A percentile compares a stretch with the other conserved stretches of the same genome.
Conservation (phyloP, 345 rosid genomes). For the Aegle marmelos region DNA sequence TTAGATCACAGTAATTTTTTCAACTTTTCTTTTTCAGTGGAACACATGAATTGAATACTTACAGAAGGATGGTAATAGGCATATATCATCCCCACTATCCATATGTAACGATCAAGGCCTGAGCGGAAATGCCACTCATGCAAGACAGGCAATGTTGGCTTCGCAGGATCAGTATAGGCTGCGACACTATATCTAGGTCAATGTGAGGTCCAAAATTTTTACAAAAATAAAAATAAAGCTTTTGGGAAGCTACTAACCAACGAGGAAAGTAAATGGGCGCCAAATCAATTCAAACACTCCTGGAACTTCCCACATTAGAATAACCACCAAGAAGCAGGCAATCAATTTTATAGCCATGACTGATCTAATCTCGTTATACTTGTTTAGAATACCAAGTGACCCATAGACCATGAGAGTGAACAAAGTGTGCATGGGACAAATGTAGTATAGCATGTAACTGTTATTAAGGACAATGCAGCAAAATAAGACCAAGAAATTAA, state of each 20-base stretch:
- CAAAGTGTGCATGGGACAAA: constrained; percentile 99
- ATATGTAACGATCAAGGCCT: constrained; percentile 97
- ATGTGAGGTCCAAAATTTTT: constrained; percentile 1
- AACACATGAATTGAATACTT: constrained; percentile 29
- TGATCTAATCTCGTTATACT: constrained; percentile 77
- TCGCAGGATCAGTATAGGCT: constrained; percentile 94
- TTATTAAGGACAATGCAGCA: constrained; percentile 85
- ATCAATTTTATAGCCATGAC: constrained; percentile 70
- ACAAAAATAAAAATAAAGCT: constrained; percentile 17
- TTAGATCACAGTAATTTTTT: not conserved
- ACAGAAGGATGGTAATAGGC: constrained; percentile 99
- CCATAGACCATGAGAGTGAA: constrained; percentile 99
- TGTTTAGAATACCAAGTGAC: constrained; percentile 87
- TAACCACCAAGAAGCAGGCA: constrained; percentile 82
- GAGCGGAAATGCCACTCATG: constrained; percentile 99
- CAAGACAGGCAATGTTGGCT: constrained; percentile 61
- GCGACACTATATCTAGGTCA: constrained; percentile 28
- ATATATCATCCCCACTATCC: constrained; percentile 98
- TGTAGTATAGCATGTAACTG: constrained; percentile 89
- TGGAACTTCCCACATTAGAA: constrained; percentile 91
- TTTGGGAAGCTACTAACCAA: constrained; percentile 55
- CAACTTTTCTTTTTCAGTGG: not conserved
- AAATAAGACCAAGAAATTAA: constrained; percentile 87
- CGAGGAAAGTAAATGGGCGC: constrained; percentile 81
- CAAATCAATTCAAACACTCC: constrained; percentile 92